A percentile compares a stretch with the other conserved stretches of the same genome.
phyloP scores from a whole-genome alignment of 163 green algal genomes.

The Chloromonas sp. region DNA sequence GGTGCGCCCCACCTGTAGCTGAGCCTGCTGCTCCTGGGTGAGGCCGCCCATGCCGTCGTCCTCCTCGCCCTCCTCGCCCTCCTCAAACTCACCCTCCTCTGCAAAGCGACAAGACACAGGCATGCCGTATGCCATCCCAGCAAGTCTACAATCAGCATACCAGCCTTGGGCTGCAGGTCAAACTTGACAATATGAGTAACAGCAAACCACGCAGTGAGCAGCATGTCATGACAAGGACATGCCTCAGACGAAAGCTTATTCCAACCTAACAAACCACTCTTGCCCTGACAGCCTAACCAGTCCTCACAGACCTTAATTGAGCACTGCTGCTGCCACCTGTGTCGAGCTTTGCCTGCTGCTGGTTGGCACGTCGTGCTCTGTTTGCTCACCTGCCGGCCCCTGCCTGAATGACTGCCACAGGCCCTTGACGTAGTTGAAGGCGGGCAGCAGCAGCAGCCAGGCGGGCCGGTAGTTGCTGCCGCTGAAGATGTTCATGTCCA shows the following conservation, averaged over 20 bases:
- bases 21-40: not conserved
- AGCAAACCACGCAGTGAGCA: too few species aligned
- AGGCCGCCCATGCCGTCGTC: not conserved
- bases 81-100: not conserved
- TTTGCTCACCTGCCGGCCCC: not conserved
- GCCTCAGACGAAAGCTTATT: not conserved
- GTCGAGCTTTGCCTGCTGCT: not conserved
- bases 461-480: conserved; percentile 36
- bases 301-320: not conserved
- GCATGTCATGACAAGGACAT: too few species aligned
- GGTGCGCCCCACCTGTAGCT: conserved; percentile 1
- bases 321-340: not conserved
- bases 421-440: conserved; percentile 38
- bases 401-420: conserved; percentile 2
- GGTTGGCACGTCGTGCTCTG: not conserved
- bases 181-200: too few species aligned
- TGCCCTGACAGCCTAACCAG: not conserved
- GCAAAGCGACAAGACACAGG: not conserved
- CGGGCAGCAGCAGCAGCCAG: conserved; percentile 48
- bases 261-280: not conserved
- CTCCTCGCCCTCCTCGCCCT: conserved; percentile 8
- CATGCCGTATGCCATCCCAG: not conserved
- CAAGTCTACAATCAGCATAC: not conserved
- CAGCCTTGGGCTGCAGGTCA: too few species aligned
- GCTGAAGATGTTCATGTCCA: conserved; percentile 42